Conservation (phyloP, 2,329 filamentous ascomycete species). For the Fusarium newnesense region DNA sequence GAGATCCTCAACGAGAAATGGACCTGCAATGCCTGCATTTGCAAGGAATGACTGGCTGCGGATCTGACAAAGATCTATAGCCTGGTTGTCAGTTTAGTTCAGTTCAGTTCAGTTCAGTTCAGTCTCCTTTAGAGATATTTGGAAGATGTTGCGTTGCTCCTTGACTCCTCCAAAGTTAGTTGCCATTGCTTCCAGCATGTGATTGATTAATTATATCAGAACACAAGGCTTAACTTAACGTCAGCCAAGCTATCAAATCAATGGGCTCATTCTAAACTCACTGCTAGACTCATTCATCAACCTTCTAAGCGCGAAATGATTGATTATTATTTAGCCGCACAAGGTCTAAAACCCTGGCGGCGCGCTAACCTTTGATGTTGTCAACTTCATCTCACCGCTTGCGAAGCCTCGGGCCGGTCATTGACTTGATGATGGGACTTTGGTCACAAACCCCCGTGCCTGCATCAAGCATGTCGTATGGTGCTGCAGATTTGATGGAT, state of each 20-base stretch:
- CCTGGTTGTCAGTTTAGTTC: slow-evolving; percentile 4
- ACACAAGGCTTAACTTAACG: background rate
- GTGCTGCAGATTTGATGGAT: background rate
- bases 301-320: slow-evolving; percentile 21
- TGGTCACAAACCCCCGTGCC: slow-evolving; percentile 17
- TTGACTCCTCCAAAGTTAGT: background rate
- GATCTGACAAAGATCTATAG: slow-evolving; percentile 37
- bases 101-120: background rate
- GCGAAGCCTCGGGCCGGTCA: slow-evolving; percentile 17
- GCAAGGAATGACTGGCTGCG: slow-evolving; percentile 22
- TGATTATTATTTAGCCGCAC: slow-evolving; percentile 33
- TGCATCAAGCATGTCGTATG: slow-evolving; percentile 22
- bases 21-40: slow-evolving; percentile 14
- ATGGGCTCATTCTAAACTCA: slow-evolving; percentile 4
- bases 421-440: slow-evolving; percentile 28
- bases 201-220: slow-evolving; percentile 1
- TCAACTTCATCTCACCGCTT: slow-evolving; percentile 40
- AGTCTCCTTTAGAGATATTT: slow-evolving; percentile 1
- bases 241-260: slow-evolving; percentile 8
- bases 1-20: slow-evolving; percentile 13
- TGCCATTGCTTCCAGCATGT: background rate
- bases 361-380: slow-evolving; percentile 29
- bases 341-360: slow-evolving; percentile 30
- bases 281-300: slow-evolving; percentile 19
- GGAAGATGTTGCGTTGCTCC: background rate